Percentiles rank a stretch among this genome's conserved stretches.
phyloP scores from a whole-genome alignment of 169 alveolate genomes.

The Neospora caninum region DNA sequence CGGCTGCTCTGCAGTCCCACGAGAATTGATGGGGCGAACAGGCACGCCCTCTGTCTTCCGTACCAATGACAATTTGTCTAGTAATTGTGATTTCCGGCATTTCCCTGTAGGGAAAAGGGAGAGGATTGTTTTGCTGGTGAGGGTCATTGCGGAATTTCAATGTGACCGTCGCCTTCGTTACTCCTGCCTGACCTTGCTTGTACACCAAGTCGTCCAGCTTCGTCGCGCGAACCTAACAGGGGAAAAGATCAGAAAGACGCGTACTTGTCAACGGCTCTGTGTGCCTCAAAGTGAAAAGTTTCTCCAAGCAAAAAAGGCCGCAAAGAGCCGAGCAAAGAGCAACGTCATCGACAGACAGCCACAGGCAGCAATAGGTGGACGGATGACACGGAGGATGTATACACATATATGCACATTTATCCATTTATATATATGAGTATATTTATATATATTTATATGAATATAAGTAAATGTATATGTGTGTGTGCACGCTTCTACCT shows the following conservation, averaged over 20 bases:
- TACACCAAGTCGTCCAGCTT: slow-evolving; percentile 96
- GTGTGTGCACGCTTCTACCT: too few relatives aligned
- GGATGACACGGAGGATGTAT: background rate
- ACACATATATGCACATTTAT: background rate
- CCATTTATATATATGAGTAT: background rate
- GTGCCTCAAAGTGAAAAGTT: too few relatives aligned
- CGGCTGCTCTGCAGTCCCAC: too few relatives aligned
- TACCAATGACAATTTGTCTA: slow-evolving; percentile 78
- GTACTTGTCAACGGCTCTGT: background rate
- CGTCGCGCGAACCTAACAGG: slow-evolving; percentile 90
- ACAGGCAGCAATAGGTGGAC: background rate
- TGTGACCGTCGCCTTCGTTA: slow-evolving; percentile 98
- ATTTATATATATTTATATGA: too few relatives aligned
- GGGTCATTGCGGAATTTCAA: slow-evolving; percentile 92
- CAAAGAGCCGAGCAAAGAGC: too few relatives aligned
- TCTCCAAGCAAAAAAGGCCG: too few relatives aligned
- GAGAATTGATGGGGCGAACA: too few relatives aligned
- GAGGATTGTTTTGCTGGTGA: slow-evolving; percentile 75
- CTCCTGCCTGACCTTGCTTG: slow-evolving; percentile 98
- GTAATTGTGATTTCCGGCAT: slow-evolving; percentile 91
- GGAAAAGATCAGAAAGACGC: slow-evolving; percentile 26
- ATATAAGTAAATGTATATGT: background rate
- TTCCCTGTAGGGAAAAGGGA: slow-evolving; percentile 85
- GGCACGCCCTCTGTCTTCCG: too few relatives aligned
- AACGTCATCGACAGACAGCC: too few relatives aligned